A percentile compares a stretch with the other conserved stretches of the same genome.
Evolutionary conservation across 192 early-diverging fungal genomes (phyloP).

Genomic region (Umbelopsis vinacea): DNA sequence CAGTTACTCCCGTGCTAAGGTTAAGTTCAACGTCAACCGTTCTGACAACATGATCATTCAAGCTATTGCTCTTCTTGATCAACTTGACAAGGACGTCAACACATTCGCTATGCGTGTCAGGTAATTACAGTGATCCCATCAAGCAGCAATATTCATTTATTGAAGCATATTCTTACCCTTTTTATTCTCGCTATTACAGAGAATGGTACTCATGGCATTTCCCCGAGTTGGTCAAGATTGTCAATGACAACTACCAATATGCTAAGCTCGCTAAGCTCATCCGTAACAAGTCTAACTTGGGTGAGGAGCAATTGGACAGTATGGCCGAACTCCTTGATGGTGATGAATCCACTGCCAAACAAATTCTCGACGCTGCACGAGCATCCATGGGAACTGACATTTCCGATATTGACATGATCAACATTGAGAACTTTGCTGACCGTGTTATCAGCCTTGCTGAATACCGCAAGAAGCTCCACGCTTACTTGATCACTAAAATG

Average conservation of each 20-base stretch:
- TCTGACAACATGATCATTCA: conserved; percentile 97
- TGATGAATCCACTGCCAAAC: conserved; percentile 82
- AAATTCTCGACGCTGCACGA: conserved; percentile 91
- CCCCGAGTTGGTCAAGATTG: conserved; percentile 97
- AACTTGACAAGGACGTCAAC: conserved; percentile 99
- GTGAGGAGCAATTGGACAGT: conserved; percentile 73
- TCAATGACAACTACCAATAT: conserved; percentile 90
- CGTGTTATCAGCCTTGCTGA: conserved; percentile 90
- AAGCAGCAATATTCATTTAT: not conserved
- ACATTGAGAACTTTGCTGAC: conserved; percentile 93
- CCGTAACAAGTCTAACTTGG: conserved; percentile 89
- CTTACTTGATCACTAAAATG: conserved; percentile 96
- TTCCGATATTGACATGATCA: conserved; percentile 92
- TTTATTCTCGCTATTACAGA: conserved; percentile 42
- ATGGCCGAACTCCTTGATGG: conserved; percentile 78
- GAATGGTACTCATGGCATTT: conserved; percentile 99
- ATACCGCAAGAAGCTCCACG: conserved; percentile 92
- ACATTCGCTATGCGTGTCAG: conserved; percentile 94
- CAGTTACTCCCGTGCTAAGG: conserved; percentile 97
- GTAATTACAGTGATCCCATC: conserved; percentile 33
- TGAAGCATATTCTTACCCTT: too few relatives aligned
- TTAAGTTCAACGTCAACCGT: conserved; percentile 99
- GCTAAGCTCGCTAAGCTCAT: conserved; percentile 90
- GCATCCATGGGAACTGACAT: conserved; percentile 99
- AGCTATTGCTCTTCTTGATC: conserved; percentile 92